These are phyloP conservation scores for Rhynchosporium agropyri DNA, from an alignment of 2,329 filamentous ascomycete species.

Conservation along the genomic window DNA sequence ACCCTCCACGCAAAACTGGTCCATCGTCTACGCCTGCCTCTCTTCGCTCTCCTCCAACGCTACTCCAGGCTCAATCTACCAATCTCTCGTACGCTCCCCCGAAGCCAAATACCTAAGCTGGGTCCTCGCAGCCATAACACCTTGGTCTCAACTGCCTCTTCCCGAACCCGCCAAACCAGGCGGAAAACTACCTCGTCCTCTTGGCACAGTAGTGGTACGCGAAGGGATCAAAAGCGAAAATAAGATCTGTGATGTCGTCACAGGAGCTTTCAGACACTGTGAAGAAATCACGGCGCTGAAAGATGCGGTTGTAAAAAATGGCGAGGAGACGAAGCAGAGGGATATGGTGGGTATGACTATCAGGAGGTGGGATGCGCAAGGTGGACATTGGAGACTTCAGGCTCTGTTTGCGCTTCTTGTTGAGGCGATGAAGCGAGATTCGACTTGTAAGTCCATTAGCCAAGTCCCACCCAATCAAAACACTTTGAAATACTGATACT, in stretches of 20 bases:
- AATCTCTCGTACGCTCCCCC: constrained; percentile 60
- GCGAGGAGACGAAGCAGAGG: constrained; percentile 53
- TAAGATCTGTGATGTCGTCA: constrained; percentile 70
- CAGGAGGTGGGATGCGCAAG: constrained; percentile 66
- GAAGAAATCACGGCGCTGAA: constrained; percentile 66
- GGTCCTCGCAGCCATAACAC: constrained; percentile 73
- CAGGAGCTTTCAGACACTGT: constrained; percentile 64
- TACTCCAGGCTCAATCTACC: constrained; percentile 52
- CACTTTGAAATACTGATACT: not conserved
- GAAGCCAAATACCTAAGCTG: constrained; percentile 75
- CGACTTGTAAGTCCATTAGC: constrained; percentile 15
- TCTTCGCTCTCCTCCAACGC: constrained; percentile 51
- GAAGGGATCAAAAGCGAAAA: constrained; percentile 82
- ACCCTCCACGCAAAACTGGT: constrained; percentile 65
- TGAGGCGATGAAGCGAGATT: constrained; percentile 54
- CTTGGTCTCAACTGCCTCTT: constrained; percentile 63
- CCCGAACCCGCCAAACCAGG: constrained; percentile 45
- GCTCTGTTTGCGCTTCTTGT: constrained; percentile 68
- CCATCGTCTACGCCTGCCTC: constrained; percentile 65
- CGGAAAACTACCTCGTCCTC: constrained; percentile 57
- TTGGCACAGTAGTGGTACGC: constrained; percentile 65
- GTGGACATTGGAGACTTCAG: constrained; percentile 70
- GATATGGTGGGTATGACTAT: constrained; percentile 76
- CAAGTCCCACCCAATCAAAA: too few relatives aligned
- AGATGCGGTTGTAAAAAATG: constrained; percentile 51